Base-by-base conservation (phyloP, 139 green algal genomes). In the Dunaliella primolecta region DNA sequence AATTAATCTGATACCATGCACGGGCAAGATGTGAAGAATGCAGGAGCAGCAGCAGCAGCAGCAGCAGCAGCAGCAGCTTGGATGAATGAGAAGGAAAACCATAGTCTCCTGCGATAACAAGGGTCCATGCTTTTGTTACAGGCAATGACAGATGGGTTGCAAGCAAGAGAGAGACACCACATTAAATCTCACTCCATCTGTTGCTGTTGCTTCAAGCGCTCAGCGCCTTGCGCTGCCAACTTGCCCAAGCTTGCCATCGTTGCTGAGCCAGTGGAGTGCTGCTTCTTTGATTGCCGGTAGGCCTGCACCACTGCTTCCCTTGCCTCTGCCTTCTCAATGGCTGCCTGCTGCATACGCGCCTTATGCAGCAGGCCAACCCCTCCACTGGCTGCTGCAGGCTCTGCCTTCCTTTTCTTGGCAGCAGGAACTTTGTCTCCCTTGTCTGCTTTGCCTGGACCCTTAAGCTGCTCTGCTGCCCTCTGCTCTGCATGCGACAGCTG, bases 401-500 rank as follows among this genome's bases (percentile, higher is more conserved):
- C n/a, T n/a, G n/a, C n/a, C n/a, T n/a, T n/a, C n/a, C n/a, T n/a
- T n/a, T n/a, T n/a, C n/a, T n/a, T n/a, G n/a, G n/a, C n/a, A n/a
- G n/a, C n/a, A n/a, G n/a, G n/a, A n/a, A n/a, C n/a, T n/a, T n/a
- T n/a, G n/a, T n/a, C n/a, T n/a, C n/a, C n/a, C n/a, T n/a, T n/a
- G n/a, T n/a, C n/a, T n/a, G n/a, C n/a, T n/a, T n/a, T n/a, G n/a
- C n/a, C n/a, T n/a, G n/a, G n/a, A n/a, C n/a, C n/a, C n/a, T n/a
- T n/a, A n/a, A n/a, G 46, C 46, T 64, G 46, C 46, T 15, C 46
- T 7, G n/a, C 30, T 80, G 75, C 75, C 30, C 36, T 36, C 7
- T 32, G n/a, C n/a, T 80, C n/a, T n/a, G 75, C 75, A 29, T 80
- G 29, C 30, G 75, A 32, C 75, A 80, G 75, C 75, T 80, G 75